These are phyloP conservation scores for Skeletonema marinoi DNA, from an alignment of 108 stramenopile genomes.

Conservation along the genomic window DNA sequence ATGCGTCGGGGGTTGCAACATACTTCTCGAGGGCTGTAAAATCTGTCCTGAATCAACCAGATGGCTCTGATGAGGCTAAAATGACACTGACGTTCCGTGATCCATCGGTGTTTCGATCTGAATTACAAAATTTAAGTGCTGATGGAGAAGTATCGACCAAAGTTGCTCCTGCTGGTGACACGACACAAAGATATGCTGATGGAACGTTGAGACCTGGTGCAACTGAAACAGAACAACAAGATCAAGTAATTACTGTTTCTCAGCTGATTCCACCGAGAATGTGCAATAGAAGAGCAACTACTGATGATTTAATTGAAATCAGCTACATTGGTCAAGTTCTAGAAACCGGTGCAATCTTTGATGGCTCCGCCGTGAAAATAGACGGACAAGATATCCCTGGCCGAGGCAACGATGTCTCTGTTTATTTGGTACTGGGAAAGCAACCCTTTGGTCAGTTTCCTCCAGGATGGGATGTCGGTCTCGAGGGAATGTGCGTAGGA, in stretches of 20 bases:
- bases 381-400: constrained; percentile 80
- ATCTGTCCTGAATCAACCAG: constrained; percentile 12
- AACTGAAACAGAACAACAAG: constrained; percentile 52
- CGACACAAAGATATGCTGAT: constrained; percentile 70
- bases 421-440: constrained; percentile 87
- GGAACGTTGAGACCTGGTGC: constrained; percentile 57
- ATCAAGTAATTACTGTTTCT: constrained; percentile 73
- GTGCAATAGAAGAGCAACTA: constrained; percentile 66
- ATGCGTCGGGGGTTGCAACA: constrained; percentile 72
- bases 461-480: constrained; percentile 86
- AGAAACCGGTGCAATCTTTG: constrained; percentile 79
- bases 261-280: constrained; percentile 79
- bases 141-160: constrained; percentile 56
- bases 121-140: constrained; percentile 42
- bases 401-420: constrained; percentile 77
- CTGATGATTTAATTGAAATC: constrained; percentile 77
- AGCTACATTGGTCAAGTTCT: constrained; percentile 72
- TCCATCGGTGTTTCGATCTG: constrained; percentile 57
- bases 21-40: constrained; percentile 61
- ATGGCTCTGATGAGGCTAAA: constrained; percentile 7
- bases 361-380: constrained; percentile 80
- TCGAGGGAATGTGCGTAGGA: constrained; percentile 68
- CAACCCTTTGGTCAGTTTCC: constrained; percentile 87
- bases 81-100: constrained; percentile 72
- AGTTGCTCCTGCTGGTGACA: constrained; percentile 81